Percentiles rank a stretch among this genome's conserved stretches.
phyloP scores from a whole-genome alignment of 192 early-diverging fungal species.

The Endogone sp. region DNA sequence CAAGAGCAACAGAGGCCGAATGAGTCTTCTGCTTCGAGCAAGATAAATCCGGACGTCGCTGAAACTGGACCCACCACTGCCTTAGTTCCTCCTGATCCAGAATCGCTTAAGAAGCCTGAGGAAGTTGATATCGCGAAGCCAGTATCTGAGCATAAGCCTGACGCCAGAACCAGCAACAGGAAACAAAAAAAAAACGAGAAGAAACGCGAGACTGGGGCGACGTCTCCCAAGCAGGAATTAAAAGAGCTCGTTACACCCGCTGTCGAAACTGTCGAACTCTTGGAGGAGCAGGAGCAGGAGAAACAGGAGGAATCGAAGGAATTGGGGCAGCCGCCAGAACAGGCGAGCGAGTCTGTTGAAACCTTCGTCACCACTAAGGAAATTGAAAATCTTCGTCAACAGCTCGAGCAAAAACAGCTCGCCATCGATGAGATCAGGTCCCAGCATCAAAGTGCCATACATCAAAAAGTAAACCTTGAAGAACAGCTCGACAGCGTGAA shows the following conservation, averaged over 20 bases:
- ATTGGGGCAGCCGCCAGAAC: not conserved
- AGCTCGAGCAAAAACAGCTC: not conserved
- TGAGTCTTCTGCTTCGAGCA: not conserved
- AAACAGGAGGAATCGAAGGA: not conserved
- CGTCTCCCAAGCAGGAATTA: too few relatives aligned
- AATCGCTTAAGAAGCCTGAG: not conserved
- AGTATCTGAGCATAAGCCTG: not conserved
- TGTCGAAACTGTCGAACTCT: too few relatives aligned
- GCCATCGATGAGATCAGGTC: not conserved
- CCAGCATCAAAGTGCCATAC: not conserved
- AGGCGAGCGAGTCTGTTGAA: not conserved
- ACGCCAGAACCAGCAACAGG: not conserved
- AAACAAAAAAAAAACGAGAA: not conserved
- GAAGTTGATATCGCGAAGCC: not conserved
- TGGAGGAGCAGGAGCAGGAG: too few relatives aligned
- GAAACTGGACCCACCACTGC: not conserved
- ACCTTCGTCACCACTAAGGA: not conserved
- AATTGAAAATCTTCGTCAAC: not conserved
- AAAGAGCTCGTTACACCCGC: too few relatives aligned
- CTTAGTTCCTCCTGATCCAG: not conserved
- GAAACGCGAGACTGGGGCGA: too few relatives aligned
- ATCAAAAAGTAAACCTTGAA: conserved; percentile 10
- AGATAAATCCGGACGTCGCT: not conserved
- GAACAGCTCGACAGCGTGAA: conserved; percentile 19
- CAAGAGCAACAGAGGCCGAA: not conserved